A percentile compares a stretch with the other conserved stretches of the same genome.
phyloP scores from a whole-genome alignment of 2,329 filamentous ascomycete species.

The Diaporthe vexans region DNA sequence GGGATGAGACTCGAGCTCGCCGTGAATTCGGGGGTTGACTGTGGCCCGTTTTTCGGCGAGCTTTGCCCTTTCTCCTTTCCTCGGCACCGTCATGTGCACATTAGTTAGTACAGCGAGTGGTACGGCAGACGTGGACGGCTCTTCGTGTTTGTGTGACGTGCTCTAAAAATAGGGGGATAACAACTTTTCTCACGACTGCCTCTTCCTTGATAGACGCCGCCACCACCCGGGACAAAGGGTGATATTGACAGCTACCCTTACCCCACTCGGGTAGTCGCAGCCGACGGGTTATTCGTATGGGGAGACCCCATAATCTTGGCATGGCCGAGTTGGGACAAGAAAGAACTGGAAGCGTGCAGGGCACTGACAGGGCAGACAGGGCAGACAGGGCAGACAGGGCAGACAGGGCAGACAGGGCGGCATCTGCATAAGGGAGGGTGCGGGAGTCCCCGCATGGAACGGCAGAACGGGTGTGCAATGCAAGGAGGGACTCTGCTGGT shows the following conservation, averaged over 20 bases:
- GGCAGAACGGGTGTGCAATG: constrained; percentile 10
- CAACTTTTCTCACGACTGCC: not conserved
- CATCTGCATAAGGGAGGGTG: constrained; percentile 28
- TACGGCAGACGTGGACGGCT: not conserved
- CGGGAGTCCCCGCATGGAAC: constrained; percentile 33
- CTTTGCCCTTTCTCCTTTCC: not conserved
- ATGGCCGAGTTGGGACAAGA: constrained; percentile 16
- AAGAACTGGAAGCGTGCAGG: not conserved
- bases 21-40: constrained; percentile 4
- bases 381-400: not conserved
- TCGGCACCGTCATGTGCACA: constrained; percentile 10
- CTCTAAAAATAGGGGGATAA: constrained; percentile 26
- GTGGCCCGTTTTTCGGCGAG: constrained; percentile 15
- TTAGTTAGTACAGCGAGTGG: not conserved
- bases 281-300: constrained; percentile 22
- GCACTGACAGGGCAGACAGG: not conserved
- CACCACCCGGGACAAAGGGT: not conserved
- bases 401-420: not conserved
- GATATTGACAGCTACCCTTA: constrained; percentile 31
- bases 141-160: constrained; percentile 30
- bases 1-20: not conserved
- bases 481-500: constrained; percentile 30
- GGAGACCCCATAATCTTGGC: constrained; percentile 27
- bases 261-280: constrained; percentile 25
- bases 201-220: constrained; percentile 10